Base-by-base conservation (phyloP, 1,284 basidiomycete genomes). In the Boletellus sp. region DNA sequence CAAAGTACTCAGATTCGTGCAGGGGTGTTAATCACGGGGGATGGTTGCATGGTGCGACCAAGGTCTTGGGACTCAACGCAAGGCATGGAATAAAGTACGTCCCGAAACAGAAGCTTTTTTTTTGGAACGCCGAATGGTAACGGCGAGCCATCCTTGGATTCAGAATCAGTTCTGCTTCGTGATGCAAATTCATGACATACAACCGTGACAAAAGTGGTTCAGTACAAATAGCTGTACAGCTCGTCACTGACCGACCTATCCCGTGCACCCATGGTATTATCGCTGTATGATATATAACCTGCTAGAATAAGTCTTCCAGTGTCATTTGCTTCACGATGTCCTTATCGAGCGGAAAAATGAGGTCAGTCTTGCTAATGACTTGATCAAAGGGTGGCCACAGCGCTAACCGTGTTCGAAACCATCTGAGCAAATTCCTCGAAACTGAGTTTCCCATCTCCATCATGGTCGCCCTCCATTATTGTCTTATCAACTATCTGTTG, bases 401-500 rank as follows among this genome's bases (percentile, higher is more conserved):
- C 21, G 67, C 82, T 54, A 49, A 90, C 92, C 57, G 95, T 99
- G 69, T 93, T 96, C 27, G 93, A 91, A 21, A 99, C 95, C 86
- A 98, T 98, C 56, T 84, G 79, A 20, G 93, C 82, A 66, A 99
- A 99, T 72, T 99, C 95, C 49, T 96, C 92, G 61, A 99, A 98
- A 68, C 83, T 91, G 52, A 99, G 78, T 69, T 95, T 98, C 26
- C 95, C 95, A 67, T 99, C 96, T 8, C 91, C 93, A 63, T 99
- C 93, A 67, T 92, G 90, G 67, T 99, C 95, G 14, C 94, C 95
- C 71, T 99, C 95, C 92, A 99, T 95, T 67, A 99, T 99, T 14
- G 95, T 99, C 77, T 99, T 99, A 72, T 99, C 96, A 9, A 99
- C 96, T 55, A 99, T 99, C 70, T 99, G 95, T 69, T 99, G 96